Evolutionary conservation across 78 protist genomes (phyloP).

Genomic region (Cavenderia fasciculata): DNA sequence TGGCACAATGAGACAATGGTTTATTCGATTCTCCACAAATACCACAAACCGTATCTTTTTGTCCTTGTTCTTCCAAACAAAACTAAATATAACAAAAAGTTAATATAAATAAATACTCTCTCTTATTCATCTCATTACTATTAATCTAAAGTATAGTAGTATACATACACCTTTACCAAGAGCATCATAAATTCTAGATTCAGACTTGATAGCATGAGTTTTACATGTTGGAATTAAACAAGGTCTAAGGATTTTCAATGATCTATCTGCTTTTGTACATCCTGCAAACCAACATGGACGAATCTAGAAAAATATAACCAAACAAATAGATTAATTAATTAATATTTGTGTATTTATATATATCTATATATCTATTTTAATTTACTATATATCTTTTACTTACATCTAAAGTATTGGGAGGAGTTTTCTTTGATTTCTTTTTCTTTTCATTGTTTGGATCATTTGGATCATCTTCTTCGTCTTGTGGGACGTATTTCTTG

Average conservation of each 20-base stretch:
- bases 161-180: constrained; percentile 37
- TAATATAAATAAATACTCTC: not conserved
- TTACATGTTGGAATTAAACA: constrained; percentile 68
- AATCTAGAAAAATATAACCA: constrained; percentile 16
- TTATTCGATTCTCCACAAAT: constrained; percentile 57
- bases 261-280: constrained; percentile 75
- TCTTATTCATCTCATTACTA: no score
- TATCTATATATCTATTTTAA: no score
- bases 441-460: not conserved
- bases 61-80: constrained; percentile 11
- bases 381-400: not conserved
- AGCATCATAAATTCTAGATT: constrained; percentile 25
- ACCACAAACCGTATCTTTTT: constrained; percentile 52
- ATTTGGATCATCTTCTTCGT: not conserved
- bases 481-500: not conserved
- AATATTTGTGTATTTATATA: no score
- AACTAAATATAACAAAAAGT: not conserved
- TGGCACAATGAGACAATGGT: constrained; percentile 29
- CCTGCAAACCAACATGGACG: constrained; percentile 74
- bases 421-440: constrained; percentile 6
- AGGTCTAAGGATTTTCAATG: constrained; percentile 62
- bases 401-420: constrained; percentile 9
- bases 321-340: no score
- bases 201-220: constrained; percentile 56
- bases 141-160: no score